These are phyloP conservation scores for Aspergillus calidoustus DNA, from an alignment of 2,329 filamentous ascomycete genomes.

Conservation along the genomic window DNA sequence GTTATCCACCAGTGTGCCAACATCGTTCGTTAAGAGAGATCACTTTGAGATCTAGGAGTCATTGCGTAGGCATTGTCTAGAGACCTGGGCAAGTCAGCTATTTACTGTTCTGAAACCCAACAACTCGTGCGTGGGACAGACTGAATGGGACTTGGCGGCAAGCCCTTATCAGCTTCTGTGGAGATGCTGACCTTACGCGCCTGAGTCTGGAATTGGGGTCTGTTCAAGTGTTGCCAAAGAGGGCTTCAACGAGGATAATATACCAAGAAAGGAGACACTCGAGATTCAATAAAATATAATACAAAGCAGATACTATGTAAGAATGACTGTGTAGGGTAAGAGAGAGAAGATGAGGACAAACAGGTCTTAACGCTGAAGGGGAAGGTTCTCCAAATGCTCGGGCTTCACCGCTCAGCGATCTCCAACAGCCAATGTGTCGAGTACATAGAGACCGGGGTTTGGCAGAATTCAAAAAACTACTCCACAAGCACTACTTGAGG, in stretches of 20 bases:
- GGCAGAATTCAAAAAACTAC: no score
- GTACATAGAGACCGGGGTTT: no score
- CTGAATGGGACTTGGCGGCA: slow-evolving; percentile 4
- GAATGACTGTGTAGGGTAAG: neutral
- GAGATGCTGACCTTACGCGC: slow-evolving; percentile 1
- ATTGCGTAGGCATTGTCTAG: slow-evolving; percentile 11
- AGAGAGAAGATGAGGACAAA: neutral
- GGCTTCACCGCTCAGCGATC: neutral
- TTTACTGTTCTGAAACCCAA: neutral
- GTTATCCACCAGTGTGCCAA: slow-evolving; percentile 17
- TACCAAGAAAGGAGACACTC: neutral
- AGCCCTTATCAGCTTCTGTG: slow-evolving; percentile 16
- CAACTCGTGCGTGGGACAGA: neutral
- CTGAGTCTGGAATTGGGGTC: neutral
- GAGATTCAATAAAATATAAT: neutral
- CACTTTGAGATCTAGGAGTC: slow-evolving; percentile 1
- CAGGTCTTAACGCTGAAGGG: neutral
- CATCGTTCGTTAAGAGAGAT: slow-evolving; percentile 9
- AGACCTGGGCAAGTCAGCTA: neutral
- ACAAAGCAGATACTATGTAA: neutral
- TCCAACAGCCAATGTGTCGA: neutral
- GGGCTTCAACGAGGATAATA: neutral
- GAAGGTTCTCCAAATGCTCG: neutral
- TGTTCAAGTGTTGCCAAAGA: slow-evolving; percentile 12
- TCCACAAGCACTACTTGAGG: neutral